A percentile compares a stretch with the other conserved stretches of the same genome.
These are phyloP conservation scores for Trifolium repens DNA, from an alignment of 306 rosid species.

Conservation along the genomic window DNA sequence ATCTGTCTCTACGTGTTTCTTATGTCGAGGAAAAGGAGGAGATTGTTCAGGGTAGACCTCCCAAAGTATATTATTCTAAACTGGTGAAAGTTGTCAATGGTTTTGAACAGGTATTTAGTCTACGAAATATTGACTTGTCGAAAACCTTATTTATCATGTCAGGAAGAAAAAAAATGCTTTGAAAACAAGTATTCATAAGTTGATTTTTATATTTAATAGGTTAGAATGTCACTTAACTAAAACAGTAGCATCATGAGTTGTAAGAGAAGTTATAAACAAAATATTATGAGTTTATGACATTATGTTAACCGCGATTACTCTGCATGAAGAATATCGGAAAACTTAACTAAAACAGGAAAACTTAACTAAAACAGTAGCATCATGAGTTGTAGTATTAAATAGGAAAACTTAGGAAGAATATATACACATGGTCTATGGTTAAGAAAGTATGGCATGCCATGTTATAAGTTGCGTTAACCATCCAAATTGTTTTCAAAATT, in stretches of 20 bases:
- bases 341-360: no score
- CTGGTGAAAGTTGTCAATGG: constrained; percentile 84
- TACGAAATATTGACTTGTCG: constrained; percentile 15
- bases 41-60: constrained; percentile 54
- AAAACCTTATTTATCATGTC: constrained; percentile 5
- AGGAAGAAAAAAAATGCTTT: background rate
- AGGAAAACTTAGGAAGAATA: background rate
- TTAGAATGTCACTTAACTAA: background rate
- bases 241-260: background rate
- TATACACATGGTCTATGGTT: constrained; percentile 4
- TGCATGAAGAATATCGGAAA: background rate
- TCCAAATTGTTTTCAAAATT: background rate
- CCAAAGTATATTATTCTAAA: constrained; percentile 75
- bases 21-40: constrained; percentile 89
- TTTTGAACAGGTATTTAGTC: constrained; percentile 71
- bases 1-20: constrained; percentile 93
- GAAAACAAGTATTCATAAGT: background rate
- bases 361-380: no score
- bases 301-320: background rate
- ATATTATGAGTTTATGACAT: background rate
- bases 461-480: background rate
- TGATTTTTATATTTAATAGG: background rate
- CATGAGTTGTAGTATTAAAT: no score
- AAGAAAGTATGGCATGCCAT: constrained; percentile 6
- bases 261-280: background rate